Conservation (phyloP, 2,329 filamentous ascomycete genomes). For the Neofusicoccum cordaticola region DNA sequence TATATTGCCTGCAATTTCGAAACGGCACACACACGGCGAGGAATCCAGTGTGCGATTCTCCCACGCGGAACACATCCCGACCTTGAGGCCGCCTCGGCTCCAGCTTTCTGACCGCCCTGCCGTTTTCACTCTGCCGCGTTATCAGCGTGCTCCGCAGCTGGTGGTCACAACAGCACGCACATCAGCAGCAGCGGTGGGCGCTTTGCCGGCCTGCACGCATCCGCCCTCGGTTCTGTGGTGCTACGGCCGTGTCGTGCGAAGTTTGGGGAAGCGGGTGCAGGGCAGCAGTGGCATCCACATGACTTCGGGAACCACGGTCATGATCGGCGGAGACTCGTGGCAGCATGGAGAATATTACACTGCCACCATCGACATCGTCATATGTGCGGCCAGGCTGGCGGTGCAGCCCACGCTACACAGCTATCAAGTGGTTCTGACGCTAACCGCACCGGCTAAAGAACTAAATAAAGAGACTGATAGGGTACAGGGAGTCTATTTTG, state of each 20-base stretch:
- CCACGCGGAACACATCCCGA: constrained; percentile 3
- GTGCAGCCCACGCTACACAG: constrained; percentile 1
- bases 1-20: background rate
- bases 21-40: background rate
- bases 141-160: background rate
- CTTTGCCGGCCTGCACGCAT: constrained; percentile 3
- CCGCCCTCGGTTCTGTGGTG: background rate
- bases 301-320: background rate
- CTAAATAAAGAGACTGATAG: background rate
- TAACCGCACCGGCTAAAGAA: background rate
- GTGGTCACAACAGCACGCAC: background rate
- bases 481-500: background rate
- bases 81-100: background rate
- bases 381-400: background rate
- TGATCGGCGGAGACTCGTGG: background rate
- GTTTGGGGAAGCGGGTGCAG: background rate
- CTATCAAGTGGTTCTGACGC: background rate
- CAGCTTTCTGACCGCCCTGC: background rate
- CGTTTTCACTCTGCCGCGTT: background rate
- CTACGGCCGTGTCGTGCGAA: background rate
- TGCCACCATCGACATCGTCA: background rate
- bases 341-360: background rate
- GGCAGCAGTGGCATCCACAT: background rate
- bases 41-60: background rate
- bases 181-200: background rate